Evolutionary conservation across 192 early-diverging fungal species (phyloP).

Genomic region (Entomortierella beljakovae): DNA sequence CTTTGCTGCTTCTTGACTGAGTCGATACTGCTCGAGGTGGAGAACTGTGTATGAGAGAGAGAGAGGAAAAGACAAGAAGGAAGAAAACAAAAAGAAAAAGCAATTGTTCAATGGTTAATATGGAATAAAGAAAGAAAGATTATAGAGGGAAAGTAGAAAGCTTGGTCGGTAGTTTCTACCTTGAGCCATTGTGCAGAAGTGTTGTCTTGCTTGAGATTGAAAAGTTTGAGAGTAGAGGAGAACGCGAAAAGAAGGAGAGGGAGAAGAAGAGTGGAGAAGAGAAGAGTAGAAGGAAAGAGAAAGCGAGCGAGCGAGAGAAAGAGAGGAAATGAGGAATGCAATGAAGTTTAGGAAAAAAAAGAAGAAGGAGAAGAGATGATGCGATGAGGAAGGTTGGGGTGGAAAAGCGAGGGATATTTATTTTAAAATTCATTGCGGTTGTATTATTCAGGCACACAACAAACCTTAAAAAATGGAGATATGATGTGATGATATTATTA

Average conservation of each 20-base stretch:
- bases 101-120: neutral
- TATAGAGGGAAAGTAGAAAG: neutral
- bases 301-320: no score
- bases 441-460: no score
- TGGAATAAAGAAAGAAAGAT: neutral
- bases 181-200: conserved; percentile 10
- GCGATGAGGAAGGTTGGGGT: neutral
- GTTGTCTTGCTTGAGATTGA: no score
- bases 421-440: no score
- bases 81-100: neutral
- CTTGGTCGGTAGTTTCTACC: neutral
- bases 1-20: conserved; percentile 62
- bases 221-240: neutral
- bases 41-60: conserved; percentile 7
- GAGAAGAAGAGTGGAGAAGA: neutral
- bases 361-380: neutral
- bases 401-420: neutral
- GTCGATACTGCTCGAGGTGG: conserved; percentile 58
- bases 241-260: neutral
- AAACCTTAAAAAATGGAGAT: no score
- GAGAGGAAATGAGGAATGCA: neutral
- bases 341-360: neutral
- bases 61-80: neutral
- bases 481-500: no score
- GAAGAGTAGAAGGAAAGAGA: neutral